These are phyloP conservation scores for Umbelopsis isabellina DNA, from an alignment of 192 early-diverging fungal genomes.

Conservation along the genomic window DNA sequence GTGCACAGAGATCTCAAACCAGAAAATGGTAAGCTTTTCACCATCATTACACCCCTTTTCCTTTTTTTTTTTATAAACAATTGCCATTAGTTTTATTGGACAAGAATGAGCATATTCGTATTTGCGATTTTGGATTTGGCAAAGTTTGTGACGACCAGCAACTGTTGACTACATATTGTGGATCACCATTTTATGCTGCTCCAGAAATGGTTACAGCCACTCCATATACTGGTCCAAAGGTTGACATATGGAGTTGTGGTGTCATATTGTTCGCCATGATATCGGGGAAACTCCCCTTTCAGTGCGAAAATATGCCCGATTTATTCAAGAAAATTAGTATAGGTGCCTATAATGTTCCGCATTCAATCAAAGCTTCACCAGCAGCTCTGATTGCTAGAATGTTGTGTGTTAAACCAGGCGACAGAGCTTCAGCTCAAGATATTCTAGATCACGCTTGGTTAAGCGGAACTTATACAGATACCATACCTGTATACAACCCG, in stretches of 20 bases:
- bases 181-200: slow-evolving; percentile 65
- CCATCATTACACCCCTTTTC: neutral
- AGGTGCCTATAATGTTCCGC: slow-evolving; percentile 56
- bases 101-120: slow-evolving; percentile 47
- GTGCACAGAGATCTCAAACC: slow-evolving; percentile 68
- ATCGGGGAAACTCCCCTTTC: slow-evolving; percentile 62
- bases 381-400: slow-evolving; percentile 53
- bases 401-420: slow-evolving; percentile 54
- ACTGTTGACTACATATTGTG: slow-evolving; percentile 70
- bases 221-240: slow-evolving; percentile 60
- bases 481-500: slow-evolving; percentile 18
- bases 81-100: slow-evolving; percentile 49
- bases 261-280: slow-evolving; percentile 65
- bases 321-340: slow-evolving; percentile 65
- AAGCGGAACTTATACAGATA: slow-evolving; percentile 33
- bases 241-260: slow-evolving; percentile 63
- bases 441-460: slow-evolving; percentile 61
- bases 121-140: slow-evolving; percentile 70
- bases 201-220: slow-evolving; percentile 69
- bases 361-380: slow-evolving; percentile 27
- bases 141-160: slow-evolving; percentile 53
- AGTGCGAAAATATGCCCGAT: slow-evolving; percentile 56
- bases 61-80: neutral
- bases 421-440: slow-evolving; percentile 58
- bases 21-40: slow-evolving; percentile 50